Evolutionary conservation across 2,329 filamentous ascomycete species (phyloP).

Genomic region (Cryphonectria carpinicola): DNA sequence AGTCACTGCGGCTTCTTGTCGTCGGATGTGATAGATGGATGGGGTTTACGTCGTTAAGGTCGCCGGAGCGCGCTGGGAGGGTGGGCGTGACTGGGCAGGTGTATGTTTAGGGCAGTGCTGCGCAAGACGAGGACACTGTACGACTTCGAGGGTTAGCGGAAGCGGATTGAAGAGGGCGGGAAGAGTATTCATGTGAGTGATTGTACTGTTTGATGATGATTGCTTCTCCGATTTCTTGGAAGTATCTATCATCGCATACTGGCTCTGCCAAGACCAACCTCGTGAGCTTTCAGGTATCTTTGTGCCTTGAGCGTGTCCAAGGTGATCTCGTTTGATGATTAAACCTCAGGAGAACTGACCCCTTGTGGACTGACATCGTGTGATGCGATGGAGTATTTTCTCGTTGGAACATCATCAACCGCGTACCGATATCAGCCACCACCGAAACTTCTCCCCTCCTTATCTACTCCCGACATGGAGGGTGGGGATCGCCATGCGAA

Average conservation of each 20-base stretch:
- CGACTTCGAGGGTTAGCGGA: constrained; percentile 2
- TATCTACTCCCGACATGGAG: background rate
- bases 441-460: background rate
- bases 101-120: constrained; percentile 11
- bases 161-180: background rate
- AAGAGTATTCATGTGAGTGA: background rate
- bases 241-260: background rate
- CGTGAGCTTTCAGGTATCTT: background rate
- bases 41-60: constrained; percentile 19
- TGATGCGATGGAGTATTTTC: background rate
- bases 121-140: constrained; percentile 25
- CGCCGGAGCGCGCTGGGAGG: constrained; percentile 20
- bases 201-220: constrained; percentile 8
- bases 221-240: background rate
- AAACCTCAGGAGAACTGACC: background rate
- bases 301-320: background rate
- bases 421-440: background rate
- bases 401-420: background rate
- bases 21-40: constrained; percentile 4
- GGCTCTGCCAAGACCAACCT: background rate
- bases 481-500: background rate
- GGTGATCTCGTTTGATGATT: background rate
- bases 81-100: constrained; percentile 18
- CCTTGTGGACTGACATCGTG: background rate
- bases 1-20: constrained; percentile 8